phyloP scores from a whole-genome alignment of 2,329 filamentous ascomycete species.

The Fusarium drepaniforme region DNA sequence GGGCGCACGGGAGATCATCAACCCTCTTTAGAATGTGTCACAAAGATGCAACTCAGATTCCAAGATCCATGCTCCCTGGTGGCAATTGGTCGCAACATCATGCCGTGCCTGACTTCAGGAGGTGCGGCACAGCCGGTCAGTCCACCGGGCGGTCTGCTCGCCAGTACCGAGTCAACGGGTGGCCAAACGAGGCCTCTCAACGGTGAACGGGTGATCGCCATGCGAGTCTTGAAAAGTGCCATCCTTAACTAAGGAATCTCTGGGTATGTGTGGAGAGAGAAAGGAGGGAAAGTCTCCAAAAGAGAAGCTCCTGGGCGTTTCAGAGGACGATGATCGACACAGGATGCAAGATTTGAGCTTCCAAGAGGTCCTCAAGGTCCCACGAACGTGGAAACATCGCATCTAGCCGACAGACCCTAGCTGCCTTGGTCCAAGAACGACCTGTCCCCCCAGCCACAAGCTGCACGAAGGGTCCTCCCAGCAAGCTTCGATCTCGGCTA shows the following conservation, averaged over 20 bases:
- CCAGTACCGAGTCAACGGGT: not conserved
- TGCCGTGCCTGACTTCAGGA: not conserved
- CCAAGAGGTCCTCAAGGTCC: not conserved
- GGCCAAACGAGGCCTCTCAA: constrained; percentile 5
- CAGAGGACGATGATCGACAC: constrained; percentile 26
- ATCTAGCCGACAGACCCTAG: constrained; percentile 6
- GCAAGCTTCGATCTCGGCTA: constrained; percentile 47
- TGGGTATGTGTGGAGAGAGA: not conserved
- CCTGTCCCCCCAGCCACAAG: constrained; percentile 18
- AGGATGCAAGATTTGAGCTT: constrained; percentile 6
- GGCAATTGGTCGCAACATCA: not conserved
- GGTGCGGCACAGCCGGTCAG: not conserved
- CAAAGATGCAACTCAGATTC: constrained; percentile 6
- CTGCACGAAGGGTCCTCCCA: constrained; percentile 43
- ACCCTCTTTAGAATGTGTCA: not conserved
- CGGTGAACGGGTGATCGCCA: constrained; percentile 23
- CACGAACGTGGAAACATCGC: not conserved
- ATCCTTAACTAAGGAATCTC: constrained; percentile 3
- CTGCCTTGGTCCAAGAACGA: constrained; percentile 16
- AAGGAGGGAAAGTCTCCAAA: not conserved
- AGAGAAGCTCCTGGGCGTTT: not conserved
- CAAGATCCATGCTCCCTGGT: not conserved
- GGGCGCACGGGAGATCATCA: constrained; percentile 7
- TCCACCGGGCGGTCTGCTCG: not conserved
- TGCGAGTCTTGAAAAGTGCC: constrained; percentile 15